These are phyloP conservation scores for Phytopythium kandeliae DNA, from an alignment of 352 stramenopile species.

Conservation along the genomic window DNA sequence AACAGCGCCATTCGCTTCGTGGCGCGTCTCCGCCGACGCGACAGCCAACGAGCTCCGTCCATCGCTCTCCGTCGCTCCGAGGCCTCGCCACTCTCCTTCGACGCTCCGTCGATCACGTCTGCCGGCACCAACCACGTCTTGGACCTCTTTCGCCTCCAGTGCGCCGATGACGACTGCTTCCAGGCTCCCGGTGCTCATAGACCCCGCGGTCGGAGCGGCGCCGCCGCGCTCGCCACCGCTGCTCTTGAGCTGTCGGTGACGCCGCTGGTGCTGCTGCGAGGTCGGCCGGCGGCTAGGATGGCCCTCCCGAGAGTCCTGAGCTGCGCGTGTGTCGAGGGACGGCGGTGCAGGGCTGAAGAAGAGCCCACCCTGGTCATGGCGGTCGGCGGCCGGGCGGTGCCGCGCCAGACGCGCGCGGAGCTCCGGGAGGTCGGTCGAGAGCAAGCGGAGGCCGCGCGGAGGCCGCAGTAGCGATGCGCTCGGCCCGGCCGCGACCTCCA, in stretches of 20 bases:
- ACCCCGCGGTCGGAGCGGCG: not conserved
- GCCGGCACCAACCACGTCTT: no score
- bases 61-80: no score
- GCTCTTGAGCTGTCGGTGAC: constrained; percentile 1
- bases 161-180: constrained; percentile 22
- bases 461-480: not conserved
- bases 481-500: not conserved
- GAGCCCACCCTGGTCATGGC: not conserved
- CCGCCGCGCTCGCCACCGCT: no score
- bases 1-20: no score
- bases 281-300: not conserved
- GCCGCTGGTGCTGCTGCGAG: not conserved
- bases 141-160: constrained; percentile 8
- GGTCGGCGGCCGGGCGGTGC: not conserved
- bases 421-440: constrained; percentile 33
- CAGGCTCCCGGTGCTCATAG: constrained; percentile 20
- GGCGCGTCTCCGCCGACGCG: no score
- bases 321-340: not conserved
- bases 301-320: not conserved
- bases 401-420: constrained; percentile 16
- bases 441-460: constrained; percentile 20
- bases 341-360: constrained; percentile 1
- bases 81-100: no score
- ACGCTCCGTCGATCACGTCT: no score
- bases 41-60: no score